Conservation (phyloP, 768 basidiomycete species). For the Leccinellum albellum region DNA sequence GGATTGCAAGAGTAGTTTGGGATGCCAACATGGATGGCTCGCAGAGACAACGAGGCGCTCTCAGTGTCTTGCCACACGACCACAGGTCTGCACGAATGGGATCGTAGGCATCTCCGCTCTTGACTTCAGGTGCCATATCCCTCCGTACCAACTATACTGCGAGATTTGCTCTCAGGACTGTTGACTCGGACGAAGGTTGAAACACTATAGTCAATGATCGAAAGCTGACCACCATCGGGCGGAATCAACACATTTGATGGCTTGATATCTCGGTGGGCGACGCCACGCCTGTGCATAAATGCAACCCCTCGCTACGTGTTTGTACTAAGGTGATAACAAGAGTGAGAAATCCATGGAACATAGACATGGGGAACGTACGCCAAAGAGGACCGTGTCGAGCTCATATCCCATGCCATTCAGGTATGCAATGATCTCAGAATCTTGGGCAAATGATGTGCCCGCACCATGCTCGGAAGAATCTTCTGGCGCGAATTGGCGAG, state of each 20-base stretch:
- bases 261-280: background rate
- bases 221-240: background rate
- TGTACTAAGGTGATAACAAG: background rate
- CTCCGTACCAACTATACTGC: background rate
- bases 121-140: background rate
- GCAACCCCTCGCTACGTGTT: background rate
- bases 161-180: background rate
- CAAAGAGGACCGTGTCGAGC: background rate
- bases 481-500: background rate
- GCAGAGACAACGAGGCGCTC: background rate
- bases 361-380: background rate
- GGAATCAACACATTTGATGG: background rate
- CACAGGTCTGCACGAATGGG: background rate
- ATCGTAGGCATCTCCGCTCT: background rate
- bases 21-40: conserved; percentile 39
- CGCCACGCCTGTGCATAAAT: background rate
- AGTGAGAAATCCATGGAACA: background rate
- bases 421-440: background rate
- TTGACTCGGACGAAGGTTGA: background rate
- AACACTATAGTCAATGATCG: background rate
- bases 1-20: conserved; percentile 53
- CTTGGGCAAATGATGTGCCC: background rate
- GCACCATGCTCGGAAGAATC: background rate
- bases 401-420: background rate
- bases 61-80: background rate